Conservation (phyloP, 2,329 filamentous ascomycete genomes). For the Rhexocercosporidium sp. region DNA sequence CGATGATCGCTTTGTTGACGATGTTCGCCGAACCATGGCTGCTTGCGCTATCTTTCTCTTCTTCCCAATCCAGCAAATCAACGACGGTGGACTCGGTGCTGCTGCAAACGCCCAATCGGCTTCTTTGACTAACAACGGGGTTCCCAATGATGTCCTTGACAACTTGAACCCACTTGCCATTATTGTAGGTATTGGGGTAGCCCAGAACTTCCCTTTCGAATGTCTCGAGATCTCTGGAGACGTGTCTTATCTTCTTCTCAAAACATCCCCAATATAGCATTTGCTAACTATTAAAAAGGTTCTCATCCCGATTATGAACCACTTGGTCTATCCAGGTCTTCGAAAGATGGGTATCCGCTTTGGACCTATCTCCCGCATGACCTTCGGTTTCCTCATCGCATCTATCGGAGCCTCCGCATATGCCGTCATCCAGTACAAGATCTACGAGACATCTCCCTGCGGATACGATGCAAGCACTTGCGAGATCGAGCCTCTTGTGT, state of each 20-base stretch:
- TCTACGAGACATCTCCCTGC: slow-evolving; percentile 67
- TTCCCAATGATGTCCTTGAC: slow-evolving; percentile 78
- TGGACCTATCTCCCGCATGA: slow-evolving; percentile 77
- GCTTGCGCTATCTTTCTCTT: slow-evolving; percentile 71
- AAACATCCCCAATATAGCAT: too few relatives aligned
- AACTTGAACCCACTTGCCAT: slow-evolving; percentile 79
- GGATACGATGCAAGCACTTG: slow-evolving; percentile 45
- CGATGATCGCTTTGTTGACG: slow-evolving; percentile 71
- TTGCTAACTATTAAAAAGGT: slow-evolving; percentile 59
- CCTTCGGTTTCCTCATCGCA: slow-evolving; percentile 70
- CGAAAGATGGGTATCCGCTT: slow-evolving; percentile 67
- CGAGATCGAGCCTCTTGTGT: slow-evolving; percentile 25
- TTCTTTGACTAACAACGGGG: slow-evolving; percentile 68
- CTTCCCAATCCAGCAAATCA: slow-evolving; percentile 50
- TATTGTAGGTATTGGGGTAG: not conserved
- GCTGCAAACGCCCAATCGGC: slow-evolving; percentile 57
- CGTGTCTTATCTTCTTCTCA: too few relatives aligned
- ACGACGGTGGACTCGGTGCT: slow-evolving; percentile 35
- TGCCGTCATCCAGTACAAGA: slow-evolving; percentile 62
- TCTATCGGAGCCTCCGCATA: slow-evolving; percentile 63
- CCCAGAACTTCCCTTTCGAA: too few relatives aligned
- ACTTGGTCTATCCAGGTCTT: slow-evolving; percentile 69
- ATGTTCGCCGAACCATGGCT: slow-evolving; percentile 71
- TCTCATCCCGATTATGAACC: slow-evolving; percentile 73
- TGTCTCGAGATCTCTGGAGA: too few relatives aligned